Evolutionary conservation across 2,329 filamentous ascomycete species (phyloP).

Genomic region (Xylariaceae sp.): DNA sequence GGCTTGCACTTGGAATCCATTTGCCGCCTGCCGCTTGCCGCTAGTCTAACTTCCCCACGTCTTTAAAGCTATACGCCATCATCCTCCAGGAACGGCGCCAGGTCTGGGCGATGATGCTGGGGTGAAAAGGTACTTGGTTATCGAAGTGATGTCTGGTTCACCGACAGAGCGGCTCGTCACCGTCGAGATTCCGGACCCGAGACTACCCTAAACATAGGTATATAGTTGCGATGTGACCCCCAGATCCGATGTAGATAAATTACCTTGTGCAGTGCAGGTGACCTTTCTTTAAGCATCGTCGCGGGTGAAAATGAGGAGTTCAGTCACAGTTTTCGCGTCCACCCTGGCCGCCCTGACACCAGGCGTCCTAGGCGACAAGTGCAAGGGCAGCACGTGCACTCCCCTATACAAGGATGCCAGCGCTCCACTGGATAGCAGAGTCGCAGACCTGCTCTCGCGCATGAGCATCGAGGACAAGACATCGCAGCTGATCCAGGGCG

Average conservation of each 20-base stretch:
- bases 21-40: too few species aligned
- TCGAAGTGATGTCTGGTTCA: too few species aligned
- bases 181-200: not conserved
- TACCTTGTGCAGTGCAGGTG: too few species aligned
- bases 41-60: too few species aligned
- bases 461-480: constrained; percentile 75
- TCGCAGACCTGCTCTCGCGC: constrained; percentile 61
- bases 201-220: constrained; percentile 3
- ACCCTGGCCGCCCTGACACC: constrained; percentile 16
- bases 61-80: too few species aligned
- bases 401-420: constrained; percentile 58
- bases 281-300: too few species aligned
- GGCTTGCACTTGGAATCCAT: too few species aligned
- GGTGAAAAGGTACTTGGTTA: not conserved
- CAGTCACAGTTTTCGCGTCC: constrained; percentile 13
- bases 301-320: constrained; percentile 21
- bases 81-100: too few species aligned
- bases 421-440: constrained; percentile 57
- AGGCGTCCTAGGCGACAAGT: constrained; percentile 13
- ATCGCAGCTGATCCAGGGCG: constrained; percentile 63
- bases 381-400: constrained; percentile 16
- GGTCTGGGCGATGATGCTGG: constrained; percentile 7
- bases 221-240: constrained; percentile 10
- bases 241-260: too few species aligned
- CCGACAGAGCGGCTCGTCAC: not conserved